A percentile compares a stretch with the other conserved stretches of the same genome.
phyloP scores from a whole-genome alignment of 1,139 yeast genomes.

The Lodderomyces parapsilosis region DNA sequence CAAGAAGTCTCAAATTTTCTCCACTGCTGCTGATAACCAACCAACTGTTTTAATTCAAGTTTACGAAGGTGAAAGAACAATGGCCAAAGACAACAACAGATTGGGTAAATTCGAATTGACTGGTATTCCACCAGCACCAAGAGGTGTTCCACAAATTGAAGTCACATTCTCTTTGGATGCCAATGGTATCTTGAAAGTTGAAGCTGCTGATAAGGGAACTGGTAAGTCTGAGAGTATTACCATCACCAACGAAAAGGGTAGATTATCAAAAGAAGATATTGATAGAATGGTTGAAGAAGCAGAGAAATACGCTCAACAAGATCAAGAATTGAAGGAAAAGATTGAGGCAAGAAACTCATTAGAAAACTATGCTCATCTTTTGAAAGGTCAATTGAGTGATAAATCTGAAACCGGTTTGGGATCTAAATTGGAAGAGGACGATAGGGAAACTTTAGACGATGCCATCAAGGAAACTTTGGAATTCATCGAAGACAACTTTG shows the following conservation, averaged over 20 bases:
- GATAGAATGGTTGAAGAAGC: slow-evolving; percentile 96
- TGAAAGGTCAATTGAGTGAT: slow-evolving; percentile 60
- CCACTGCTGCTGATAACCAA: slow-evolving; percentile 50
- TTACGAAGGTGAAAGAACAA: slow-evolving; percentile 49
- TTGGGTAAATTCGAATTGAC: slow-evolving; percentile 50
- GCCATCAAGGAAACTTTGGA: slow-evolving; percentile 86
- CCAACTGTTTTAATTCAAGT: slow-evolving; percentile 49
- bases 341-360: slow-evolving; percentile 62
- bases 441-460: slow-evolving; percentile 84
- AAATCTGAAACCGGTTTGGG: slow-evolving; percentile 63
- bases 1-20: slow-evolving; percentile 47
- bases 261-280: slow-evolving; percentile 88
- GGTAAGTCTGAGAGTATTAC: slow-evolving; percentile 88
- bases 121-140: slow-evolving; percentile 50
- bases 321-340: slow-evolving; percentile 74
- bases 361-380: slow-evolving; percentile 47
- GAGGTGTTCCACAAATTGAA: slow-evolving; percentile 51
- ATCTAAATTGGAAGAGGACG: slow-evolving; percentile 82
- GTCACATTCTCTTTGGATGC: slow-evolving; percentile 49
- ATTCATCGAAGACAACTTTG: slow-evolving; percentile 87
- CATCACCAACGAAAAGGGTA: slow-evolving; percentile 95
- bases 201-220: slow-evolving; percentile 47
- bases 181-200: slow-evolving; percentile 49
- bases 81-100: slow-evolving; percentile 45
- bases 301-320: slow-evolving; percentile 86